Conservation (phyloP, 805 yeast species). For the Isabelozyma rhagii region DNA sequence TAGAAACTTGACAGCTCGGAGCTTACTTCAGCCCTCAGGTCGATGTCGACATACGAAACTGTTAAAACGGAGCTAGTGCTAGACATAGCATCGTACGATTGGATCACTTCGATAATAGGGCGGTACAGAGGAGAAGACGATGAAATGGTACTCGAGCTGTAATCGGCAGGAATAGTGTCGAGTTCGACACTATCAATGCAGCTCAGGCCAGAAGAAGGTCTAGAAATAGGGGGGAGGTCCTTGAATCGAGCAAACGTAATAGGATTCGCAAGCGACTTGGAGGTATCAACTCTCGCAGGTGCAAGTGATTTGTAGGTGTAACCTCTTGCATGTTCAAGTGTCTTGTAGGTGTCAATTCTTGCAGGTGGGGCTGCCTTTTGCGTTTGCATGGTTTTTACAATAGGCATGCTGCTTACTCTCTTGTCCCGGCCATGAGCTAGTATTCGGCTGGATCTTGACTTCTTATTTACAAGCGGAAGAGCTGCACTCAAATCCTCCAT, state of each 20-base stretch:
- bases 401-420: constrained; percentile 5
- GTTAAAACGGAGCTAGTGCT: not conserved
- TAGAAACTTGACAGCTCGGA: not conserved
- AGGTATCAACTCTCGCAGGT: too few relatives aligned
- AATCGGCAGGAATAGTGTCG: not conserved
- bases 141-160: not conserved
- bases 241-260: too few relatives aligned
- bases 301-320: too few relatives aligned
- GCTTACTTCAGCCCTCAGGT: not conserved
- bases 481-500: constrained; percentile 26
- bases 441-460: constrained; percentile 17
- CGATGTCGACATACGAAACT: not conserved
- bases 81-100: not conserved
- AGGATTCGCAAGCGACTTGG: too few relatives aligned
- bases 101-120: constrained; percentile 3
- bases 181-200: not conserved
- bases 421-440: constrained; percentile 7
- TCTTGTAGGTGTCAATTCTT: not conserved
- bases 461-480: constrained; percentile 18
- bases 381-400: constrained; percentile 10
- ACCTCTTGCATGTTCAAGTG: not conserved
- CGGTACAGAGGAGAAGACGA: not conserved
- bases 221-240: too few relatives aligned
- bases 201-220: too few relatives aligned
- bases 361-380: constrained; percentile 3